Percentiles rank a stretch among this genome's conserved stretches.
phyloP scores from a whole-genome alignment of 1,284 basidiomycete genomes.

The Pascua guehoae region DNA sequence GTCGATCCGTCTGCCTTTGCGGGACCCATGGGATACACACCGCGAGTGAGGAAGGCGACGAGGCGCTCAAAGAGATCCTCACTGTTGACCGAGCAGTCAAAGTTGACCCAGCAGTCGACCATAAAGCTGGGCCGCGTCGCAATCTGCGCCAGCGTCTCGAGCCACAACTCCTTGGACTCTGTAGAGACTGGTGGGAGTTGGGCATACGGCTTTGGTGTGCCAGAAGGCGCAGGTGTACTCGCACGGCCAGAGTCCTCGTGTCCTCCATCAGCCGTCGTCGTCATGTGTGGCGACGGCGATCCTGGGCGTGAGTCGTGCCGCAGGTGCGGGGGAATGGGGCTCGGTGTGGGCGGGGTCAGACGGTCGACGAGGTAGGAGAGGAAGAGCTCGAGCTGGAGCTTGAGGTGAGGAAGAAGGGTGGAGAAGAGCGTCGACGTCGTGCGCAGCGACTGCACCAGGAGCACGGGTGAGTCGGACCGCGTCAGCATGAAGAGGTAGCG shows the following conservation, averaged over 20 bases:
- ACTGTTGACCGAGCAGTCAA: conserved; percentile 94
- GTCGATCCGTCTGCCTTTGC: conserved; percentile 35
- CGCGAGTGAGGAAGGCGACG: conserved; percentile 85
- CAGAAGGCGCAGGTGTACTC: conserved; percentile 13
- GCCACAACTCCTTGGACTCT: conserved; percentile 81
- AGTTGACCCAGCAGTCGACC: conserved; percentile 93
- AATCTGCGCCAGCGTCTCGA: conserved; percentile 82
- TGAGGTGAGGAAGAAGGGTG: conserved; percentile 79
- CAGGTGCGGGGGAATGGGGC: conserved; percentile 33
- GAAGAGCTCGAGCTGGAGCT: conserved; percentile 95
- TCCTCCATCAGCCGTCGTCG: conserved; percentile 12
- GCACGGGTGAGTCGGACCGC: conserved; percentile 74
- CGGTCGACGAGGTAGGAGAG: conserved; percentile 90
- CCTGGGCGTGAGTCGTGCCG: conserved; percentile 53
- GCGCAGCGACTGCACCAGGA: conserved; percentile 77
- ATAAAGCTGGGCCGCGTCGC: conserved; percentile 71
- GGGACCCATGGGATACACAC: conserved; percentile 63
- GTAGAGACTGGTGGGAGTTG: conserved; percentile 64
- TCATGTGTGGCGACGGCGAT: conserved; percentile 50
- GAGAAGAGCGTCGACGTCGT: conserved; percentile 85
- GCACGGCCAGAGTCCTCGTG: conserved; percentile 11
- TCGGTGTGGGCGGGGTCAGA: conserved; percentile 60
- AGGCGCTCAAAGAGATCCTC: conserved; percentile 92
- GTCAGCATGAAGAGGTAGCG: conserved; percentile 93
- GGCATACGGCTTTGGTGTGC: conserved; percentile 37